Conservation (phyloP, 2,329 filamentous ascomycete genomes). For the Setomelanomma holmii region DNA sequence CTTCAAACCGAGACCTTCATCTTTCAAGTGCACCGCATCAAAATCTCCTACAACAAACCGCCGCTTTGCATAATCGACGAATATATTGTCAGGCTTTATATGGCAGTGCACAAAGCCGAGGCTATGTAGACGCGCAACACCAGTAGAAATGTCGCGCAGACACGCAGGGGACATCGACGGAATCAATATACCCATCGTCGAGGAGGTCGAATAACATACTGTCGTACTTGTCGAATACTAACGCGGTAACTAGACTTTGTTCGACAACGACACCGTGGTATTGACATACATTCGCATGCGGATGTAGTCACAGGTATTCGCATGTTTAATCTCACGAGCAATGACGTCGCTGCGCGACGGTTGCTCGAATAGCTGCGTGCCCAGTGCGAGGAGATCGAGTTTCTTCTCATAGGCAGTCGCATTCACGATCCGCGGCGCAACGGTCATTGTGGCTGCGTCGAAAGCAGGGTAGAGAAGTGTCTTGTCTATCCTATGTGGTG, state of each 20-base stretch:
- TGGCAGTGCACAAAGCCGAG: conserved; percentile 10
- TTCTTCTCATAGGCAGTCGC: neutral
- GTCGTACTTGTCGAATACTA: conserved; percentile 10
- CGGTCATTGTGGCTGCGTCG: neutral
- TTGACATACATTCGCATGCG: conserved; percentile 8
- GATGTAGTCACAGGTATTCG: conserved; percentile 2
- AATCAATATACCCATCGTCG: neutral
- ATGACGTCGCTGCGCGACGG: neutral
- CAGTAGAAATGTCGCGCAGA: neutral
- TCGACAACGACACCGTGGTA: conserved; percentile 5
- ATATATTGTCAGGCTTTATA: conserved; percentile 14
- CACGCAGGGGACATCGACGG: neutral
- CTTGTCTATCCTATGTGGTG: neutral
- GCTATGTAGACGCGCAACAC: conserved; percentile 7
- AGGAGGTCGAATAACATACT: conserved; percentile 3
- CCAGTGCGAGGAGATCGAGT: neutral
- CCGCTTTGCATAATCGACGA: neutral
- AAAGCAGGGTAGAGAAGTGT: neutral
- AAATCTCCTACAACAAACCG: conserved; percentile 10
- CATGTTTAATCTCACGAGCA: conserved; percentile 2
- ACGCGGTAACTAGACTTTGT: neutral
- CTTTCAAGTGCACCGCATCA: conserved; percentile 1
- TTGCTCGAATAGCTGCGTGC: neutral
- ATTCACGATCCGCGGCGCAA: neutral
- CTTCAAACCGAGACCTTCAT: neutral